phyloP scores from a whole-genome alignment of 148 eudicot species.

The Rhododendron ferrugineum region DNA sequence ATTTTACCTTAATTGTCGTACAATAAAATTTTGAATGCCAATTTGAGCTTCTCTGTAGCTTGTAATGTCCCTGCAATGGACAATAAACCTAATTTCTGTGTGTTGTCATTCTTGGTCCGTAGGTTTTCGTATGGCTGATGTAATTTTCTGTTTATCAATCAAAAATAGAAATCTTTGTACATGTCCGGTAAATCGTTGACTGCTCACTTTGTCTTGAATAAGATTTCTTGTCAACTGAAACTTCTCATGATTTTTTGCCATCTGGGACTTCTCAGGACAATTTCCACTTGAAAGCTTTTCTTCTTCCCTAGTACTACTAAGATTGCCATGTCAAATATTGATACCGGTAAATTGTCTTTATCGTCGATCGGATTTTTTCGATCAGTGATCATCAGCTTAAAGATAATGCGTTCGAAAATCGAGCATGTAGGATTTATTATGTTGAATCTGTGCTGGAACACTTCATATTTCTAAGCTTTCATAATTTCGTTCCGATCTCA shows the following conservation, averaged over 20 bases:
- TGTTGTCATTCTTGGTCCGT: neutral
- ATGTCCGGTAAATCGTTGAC: neutral
- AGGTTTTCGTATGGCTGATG: neutral
- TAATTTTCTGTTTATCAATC: neutral
- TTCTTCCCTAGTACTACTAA: neutral
- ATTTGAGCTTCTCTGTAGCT: neutral
- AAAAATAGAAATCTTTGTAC: neutral
- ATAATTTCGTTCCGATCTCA: neutral
- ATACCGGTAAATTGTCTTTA: neutral
- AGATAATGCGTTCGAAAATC: neutral
- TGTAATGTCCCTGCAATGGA: neutral
- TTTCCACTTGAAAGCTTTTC: neutral
- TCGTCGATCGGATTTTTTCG: too few relatives aligned
- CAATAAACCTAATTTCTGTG: neutral
- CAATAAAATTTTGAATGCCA: neutral
- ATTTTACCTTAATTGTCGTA: neutral
- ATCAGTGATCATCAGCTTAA: neutral
- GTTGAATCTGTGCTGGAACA: neutral
- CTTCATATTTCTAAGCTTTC: neutral
- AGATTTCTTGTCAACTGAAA: neutral
- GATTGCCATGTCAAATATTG: neutral
- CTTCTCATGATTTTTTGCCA: neutral
- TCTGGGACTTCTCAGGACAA: neutral
- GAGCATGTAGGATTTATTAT: neutral
- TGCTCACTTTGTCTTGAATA: neutral